phyloP scores from a whole-genome alignment of 1,284 basidiomycete species.

The Entoloma clypeatum region DNA sequence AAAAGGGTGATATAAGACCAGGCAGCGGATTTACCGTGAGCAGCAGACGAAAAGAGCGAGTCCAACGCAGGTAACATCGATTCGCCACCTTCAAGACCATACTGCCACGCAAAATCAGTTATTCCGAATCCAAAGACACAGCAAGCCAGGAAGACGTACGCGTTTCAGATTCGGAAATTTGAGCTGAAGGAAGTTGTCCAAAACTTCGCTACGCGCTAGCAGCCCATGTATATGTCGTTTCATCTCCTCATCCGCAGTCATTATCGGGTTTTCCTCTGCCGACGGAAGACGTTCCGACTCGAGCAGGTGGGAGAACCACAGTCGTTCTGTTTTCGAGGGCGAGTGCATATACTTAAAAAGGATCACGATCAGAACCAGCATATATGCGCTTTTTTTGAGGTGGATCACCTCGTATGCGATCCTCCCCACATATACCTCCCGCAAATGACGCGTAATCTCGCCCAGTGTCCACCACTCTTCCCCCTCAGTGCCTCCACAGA shows the following conservation, averaged over 20 bases:
- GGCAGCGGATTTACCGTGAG: conserved; percentile 43
- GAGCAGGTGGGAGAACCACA: conserved; percentile 83
- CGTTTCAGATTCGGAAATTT: conserved; percentile 85
- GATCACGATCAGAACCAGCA: not conserved
- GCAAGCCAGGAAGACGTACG: conserved; percentile 25
- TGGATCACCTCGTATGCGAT: conserved; percentile 72
- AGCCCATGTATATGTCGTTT: conserved; percentile 63
- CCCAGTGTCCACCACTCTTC: conserved; percentile 66
- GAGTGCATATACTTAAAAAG: conserved; percentile 71
- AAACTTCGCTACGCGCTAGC: conserved; percentile 71
- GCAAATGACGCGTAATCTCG: conserved; percentile 68
- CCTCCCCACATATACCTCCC: conserved; percentile 71
- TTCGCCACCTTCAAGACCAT: conserved; percentile 86
- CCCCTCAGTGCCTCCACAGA: conserved; percentile 36
- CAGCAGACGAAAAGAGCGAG: conserved; percentile 64
- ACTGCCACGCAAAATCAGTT: conserved; percentile 31
- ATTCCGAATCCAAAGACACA: not conserved
- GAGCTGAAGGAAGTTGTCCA: conserved; percentile 77
- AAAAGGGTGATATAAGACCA: not conserved
- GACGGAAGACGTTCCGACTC: conserved; percentile 56
- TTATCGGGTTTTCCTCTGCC: conserved; percentile 30
- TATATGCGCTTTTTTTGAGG: not conserved
- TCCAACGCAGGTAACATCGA: conserved; percentile 87
- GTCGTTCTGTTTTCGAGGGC: conserved; percentile 71
- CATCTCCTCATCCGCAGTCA: conserved; percentile 33